Evolutionary conservation across 371 early-diverging fungal species (phyloP), one percentile per base, ranked within the genome.

Genomic region (Globomyces sp.): DNA sequence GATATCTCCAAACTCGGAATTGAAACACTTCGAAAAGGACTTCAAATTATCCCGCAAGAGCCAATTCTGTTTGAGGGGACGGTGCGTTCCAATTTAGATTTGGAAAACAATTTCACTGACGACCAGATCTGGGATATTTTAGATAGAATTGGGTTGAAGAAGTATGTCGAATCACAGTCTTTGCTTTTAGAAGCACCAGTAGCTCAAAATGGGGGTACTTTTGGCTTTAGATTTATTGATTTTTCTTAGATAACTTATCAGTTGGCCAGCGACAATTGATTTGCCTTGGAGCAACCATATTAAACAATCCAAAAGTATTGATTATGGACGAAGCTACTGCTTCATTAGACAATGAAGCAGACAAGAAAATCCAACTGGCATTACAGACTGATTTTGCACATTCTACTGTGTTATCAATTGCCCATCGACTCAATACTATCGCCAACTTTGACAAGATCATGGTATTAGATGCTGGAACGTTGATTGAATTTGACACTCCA

Each of bases 11-110:
- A 77, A 4, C 68, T 94, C 9, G 88, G 89, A 2, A 77, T 95
- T 5, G 81, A 83, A 52, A 90, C 90, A 68, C 76, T 95, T 69
- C 68, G 82, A 24, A 59, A 53, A 4, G 57, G 70, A 6, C n/a
- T 82, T 10, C 67, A 89, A 0, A 93, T 97, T 65, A 94, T 97
- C 74, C 97, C 97, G 45, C 97, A 97, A 78, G 97, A 96, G 60
- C 95, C 96, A 10, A 89, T 93, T 11, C 77, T 96, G 42, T 96
- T 95, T 80, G 85, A 87, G 24, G 95, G 94, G 40, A 81, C 78
- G 4, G 65, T 72, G 62, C 49, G 72, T 5, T 44, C 50, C 55
- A 72, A 72, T 63, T 47, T 72, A 36, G 72, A 72, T 57, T 44
- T 67, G 24, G 53, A 58, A 40, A 13, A 36, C 9, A n/a, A 36